phyloP scores from a whole-genome alignment of 208 protist species.

The Acanthamoeba castellanii region DNA sequence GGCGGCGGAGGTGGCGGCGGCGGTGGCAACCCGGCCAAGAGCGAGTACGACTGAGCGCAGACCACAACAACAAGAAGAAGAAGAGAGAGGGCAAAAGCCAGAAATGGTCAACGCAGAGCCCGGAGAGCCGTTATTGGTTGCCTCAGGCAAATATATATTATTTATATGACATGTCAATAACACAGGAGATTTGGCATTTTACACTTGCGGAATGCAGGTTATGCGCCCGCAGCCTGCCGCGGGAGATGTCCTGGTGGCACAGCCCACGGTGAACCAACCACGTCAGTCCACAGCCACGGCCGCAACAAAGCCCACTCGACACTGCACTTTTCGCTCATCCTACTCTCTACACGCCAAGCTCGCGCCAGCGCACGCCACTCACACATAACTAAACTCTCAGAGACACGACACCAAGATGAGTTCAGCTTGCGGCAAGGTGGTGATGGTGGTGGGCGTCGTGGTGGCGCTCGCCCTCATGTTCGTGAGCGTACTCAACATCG shows the following conservation, averaged over 20 bases:
- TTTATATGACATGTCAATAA: no score
- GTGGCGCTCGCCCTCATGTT: neutral
- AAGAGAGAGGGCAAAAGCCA: neutral
- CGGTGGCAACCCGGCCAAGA: neutral
- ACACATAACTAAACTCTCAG: no score
- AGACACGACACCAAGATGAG: neutral
- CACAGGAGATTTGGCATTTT: no score
- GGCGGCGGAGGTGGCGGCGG: neutral
- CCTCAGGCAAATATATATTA: no score
- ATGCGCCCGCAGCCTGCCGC: no score
- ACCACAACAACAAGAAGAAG: neutral
- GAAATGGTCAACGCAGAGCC: no score
- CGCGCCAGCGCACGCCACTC: no score
- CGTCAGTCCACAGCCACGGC: no score
- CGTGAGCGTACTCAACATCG: neutral
- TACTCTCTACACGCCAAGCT: neutral
- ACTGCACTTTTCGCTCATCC: neutral
- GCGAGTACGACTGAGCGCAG: neutral
- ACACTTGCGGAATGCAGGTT: no score
- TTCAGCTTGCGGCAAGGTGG: neutral
- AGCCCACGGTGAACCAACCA: neutral
- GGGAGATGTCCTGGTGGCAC: neutral
- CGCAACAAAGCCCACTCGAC: no score
- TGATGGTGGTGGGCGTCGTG: constrained; percentile 5
- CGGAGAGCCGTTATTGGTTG: neutral